phyloP scores from a whole-genome alignment of 768 basidiomycete genomes.

The Boletus pseudo-olivaceus region DNA sequence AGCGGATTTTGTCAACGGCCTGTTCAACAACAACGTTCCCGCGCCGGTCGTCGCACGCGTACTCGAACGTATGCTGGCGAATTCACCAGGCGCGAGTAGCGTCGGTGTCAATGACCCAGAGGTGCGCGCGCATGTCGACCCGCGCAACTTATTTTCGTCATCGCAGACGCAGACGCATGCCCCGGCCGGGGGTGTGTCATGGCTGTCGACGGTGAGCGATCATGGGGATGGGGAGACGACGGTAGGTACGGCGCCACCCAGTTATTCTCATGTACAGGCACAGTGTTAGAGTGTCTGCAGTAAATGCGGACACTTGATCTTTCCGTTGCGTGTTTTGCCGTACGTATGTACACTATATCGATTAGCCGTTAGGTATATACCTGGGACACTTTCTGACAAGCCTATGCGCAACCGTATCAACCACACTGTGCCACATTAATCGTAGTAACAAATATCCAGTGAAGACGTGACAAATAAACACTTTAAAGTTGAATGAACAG shows the following conservation, averaged over 20 bases:
- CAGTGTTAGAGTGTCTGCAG: background rate
- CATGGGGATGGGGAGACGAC: slow-evolving; percentile 31
- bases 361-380: background rate
- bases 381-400: background rate
- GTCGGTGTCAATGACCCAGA: slow-evolving; percentile 13
- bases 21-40: slow-evolving; percentile 27
- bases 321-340: background rate
- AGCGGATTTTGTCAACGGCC: slow-evolving; percentile 23
- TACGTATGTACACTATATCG: background rate
- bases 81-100: slow-evolving; percentile 13
- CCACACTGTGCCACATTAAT: background rate
- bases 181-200: background rate
- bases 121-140: background rate
- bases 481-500: background rate
- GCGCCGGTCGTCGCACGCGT: slow-evolving; percentile 25
- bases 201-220: slow-evolving; percentile 42
- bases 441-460: background rate
- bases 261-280: slow-evolving; percentile 19
- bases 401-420: background rate
- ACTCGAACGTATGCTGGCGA: slow-evolving; percentile 25
- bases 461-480: too few species aligned
- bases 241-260: slow-evolving; percentile 24
- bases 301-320: background rate
- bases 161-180: background rate
- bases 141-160: background rate